Conservation (phyloP, 495 filamentous ascomycete species). For the Cetradonia linearis region DNA sequence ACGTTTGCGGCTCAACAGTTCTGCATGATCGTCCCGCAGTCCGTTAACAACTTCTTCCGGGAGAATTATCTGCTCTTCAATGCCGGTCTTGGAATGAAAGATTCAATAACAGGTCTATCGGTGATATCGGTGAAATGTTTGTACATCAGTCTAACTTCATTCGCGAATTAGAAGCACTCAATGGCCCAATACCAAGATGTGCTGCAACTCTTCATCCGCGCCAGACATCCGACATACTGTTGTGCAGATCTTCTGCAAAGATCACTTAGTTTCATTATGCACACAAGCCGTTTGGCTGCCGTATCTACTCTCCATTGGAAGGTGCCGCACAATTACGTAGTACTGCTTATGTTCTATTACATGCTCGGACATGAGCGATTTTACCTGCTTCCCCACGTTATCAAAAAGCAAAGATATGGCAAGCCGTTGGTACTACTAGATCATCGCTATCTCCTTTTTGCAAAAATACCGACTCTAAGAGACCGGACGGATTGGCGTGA, state of each 20-base stretch:
- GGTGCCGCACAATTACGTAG: background rate
- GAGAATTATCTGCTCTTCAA: too few relatives aligned
- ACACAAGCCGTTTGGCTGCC: constrained; percentile 7
- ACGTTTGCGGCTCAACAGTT: too few relatives aligned
- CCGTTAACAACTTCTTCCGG: too few relatives aligned
- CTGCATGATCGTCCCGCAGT: background rate
- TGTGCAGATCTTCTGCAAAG: constrained; percentile 5
- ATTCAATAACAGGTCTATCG: background rate
- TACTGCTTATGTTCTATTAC: background rate
- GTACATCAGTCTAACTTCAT: background rate
- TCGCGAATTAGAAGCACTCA: background rate
- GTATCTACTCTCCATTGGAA: background rate
- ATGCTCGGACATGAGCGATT: background rate
- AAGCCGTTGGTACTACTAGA: background rate
- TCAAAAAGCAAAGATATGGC: background rate
- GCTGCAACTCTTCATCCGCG: background rate
- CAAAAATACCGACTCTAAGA: background rate
- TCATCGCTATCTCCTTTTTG: background rate
- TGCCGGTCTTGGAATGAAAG: too few relatives aligned
- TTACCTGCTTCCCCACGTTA: background rate
- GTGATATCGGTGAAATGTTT: background rate
- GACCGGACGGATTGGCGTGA: constrained; percentile 16
- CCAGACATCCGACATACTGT: background rate
- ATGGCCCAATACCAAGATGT: background rate
- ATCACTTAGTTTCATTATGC: background rate